phyloP scores from a whole-genome alignment of 352 stramenopile species.

The Globisporangium paroecandrum region DNA sequence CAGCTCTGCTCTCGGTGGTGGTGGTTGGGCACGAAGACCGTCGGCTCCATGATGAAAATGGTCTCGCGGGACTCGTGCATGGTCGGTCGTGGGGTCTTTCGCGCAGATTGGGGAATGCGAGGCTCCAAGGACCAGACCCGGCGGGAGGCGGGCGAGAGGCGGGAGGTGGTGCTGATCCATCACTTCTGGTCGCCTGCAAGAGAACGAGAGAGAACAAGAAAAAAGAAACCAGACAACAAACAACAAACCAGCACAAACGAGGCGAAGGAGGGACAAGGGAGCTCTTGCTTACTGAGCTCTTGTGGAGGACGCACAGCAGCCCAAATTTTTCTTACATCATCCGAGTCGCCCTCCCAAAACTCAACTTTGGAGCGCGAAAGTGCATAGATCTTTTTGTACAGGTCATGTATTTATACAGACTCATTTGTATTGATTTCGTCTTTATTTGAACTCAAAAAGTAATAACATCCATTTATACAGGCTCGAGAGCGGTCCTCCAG shows the following conservation, averaged over 20 bases:
- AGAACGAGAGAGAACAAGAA: slow-evolving; percentile 5
- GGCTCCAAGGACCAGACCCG: neutral
- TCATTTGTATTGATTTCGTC: too few species aligned
- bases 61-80: neutral
- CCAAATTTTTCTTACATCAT: slow-evolving; percentile 3
- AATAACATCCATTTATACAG: neutral
- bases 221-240: slow-evolving; percentile 5
- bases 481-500: neutral
- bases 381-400: neutral
- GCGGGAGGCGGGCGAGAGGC: neutral
- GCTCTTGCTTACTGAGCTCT: slow-evolving; percentile 1
- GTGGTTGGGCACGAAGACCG: neutral
- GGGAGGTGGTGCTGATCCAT: slow-evolving; percentile 2
- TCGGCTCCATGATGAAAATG: slow-evolving; percentile 5
- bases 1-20: neutral
- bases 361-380: slow-evolving; percentile 1
- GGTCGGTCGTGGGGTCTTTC: neutral
- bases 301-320: neutral
- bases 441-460: neutral
- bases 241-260: neutral
- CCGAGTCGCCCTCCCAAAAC: neutral
- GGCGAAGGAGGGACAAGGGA: neutral
- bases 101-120: slow-evolving; percentile 7
- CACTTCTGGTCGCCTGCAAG: neutral
- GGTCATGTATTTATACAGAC: neutral